Evolutionary conservation across 176 grass and related monocot genomes (phyloP).

Genomic region (Eleusine indica): DNA sequence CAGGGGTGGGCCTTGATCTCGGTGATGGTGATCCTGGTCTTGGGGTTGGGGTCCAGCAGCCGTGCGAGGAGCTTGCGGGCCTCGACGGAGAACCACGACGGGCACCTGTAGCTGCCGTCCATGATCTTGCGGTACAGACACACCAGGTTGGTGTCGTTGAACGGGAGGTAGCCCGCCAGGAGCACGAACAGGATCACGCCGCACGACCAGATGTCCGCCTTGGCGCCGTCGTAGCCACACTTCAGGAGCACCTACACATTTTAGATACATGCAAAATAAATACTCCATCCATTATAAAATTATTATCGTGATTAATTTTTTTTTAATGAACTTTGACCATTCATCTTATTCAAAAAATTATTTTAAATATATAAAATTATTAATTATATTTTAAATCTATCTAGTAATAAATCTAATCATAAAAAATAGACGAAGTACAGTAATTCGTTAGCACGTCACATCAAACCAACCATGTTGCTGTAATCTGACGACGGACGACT

Average conservation of each 20-base stretch:
- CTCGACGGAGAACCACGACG: conserved; percentile 85
- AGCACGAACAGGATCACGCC: conserved; percentile 90
- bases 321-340: too few species aligned
- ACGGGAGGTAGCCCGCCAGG: conserved; percentile 76
- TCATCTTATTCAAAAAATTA: too few species aligned
- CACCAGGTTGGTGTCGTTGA: conserved; percentile 67
- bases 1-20: conserved; percentile 64
- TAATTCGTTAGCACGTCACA: too few species aligned
- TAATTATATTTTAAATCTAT: too few species aligned
- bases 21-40: conserved; percentile 63
- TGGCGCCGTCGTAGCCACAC: conserved; percentile 73
- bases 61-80: conserved; percentile 58
- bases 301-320: too few species aligned
- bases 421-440: too few species aligned
- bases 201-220: conserved; percentile 89
- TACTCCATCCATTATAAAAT: too few species aligned
- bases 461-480: not conserved
- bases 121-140: conserved; percentile 76
- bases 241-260: conserved; percentile 58
- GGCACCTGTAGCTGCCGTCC: conserved; percentile 71
- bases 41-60: conserved; percentile 79
- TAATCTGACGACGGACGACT: too few species aligned
- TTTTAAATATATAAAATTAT: too few species aligned
- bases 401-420: too few species aligned
- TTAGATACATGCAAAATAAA: too few species aligned